These are phyloP conservation scores for Eragrostis curvula DNA, from an alignment of 176 grass and related monocot species.

Conservation along the genomic window DNA sequence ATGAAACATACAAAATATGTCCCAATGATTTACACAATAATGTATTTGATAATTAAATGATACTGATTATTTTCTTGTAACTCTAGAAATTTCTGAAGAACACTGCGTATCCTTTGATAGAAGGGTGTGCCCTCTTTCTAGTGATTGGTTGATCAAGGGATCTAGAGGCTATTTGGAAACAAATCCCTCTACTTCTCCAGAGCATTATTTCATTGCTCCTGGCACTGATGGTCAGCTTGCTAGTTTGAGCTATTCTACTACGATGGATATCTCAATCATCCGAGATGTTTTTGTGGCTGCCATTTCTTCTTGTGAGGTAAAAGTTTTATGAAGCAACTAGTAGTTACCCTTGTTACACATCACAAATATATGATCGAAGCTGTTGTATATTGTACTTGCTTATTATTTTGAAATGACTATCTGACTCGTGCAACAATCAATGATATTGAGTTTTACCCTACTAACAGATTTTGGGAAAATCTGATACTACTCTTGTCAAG, in stretches of 20 bases:
- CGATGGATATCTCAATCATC: constrained; percentile 84
- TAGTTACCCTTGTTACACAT: no score
- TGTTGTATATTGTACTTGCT: no score
- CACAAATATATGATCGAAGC: no score
- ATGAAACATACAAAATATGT: background rate
- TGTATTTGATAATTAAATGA: background rate
- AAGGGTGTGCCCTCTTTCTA: constrained; percentile 69
- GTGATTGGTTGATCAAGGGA: constrained; percentile 70
- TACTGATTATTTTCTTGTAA: background rate
- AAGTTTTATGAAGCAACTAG: background rate
- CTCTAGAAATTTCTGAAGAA: constrained; percentile 67
- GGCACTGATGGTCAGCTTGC: constrained; percentile 52
- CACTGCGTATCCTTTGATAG: constrained; percentile 62
- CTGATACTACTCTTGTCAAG: constrained; percentile 51
- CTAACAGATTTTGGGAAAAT: constrained; percentile 61
- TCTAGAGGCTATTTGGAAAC: constrained; percentile 58
- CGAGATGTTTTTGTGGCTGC: constrained; percentile 61
- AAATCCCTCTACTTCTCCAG: constrained; percentile 83
- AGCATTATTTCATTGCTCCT: constrained; percentile 77
- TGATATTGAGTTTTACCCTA: background rate
- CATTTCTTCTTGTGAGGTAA: constrained; percentile 67
- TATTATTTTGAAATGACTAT: background rate
- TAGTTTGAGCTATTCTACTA: constrained; percentile 84
- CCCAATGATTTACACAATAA: no score
- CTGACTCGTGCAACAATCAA: background rate